phyloP scores from a whole-genome alignment of 2,329 filamentous ascomycete genomes.

The Cercospora berteroae region DNA sequence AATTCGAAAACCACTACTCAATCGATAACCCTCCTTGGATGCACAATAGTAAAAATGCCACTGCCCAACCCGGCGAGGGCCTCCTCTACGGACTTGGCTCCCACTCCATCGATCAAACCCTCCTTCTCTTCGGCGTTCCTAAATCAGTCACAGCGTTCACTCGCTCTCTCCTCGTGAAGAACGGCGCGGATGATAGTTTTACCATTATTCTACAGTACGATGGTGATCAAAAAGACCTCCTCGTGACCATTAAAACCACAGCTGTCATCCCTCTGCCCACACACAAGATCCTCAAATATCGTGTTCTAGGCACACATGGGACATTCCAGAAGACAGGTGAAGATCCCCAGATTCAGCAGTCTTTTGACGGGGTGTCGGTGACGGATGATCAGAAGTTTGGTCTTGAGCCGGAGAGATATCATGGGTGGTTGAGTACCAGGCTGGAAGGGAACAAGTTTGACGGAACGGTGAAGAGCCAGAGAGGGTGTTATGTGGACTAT shows the following conservation, averaged over 20 bases:
- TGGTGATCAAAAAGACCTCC: constrained; percentile 35
- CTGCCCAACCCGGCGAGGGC: constrained; percentile 42
- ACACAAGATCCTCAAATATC: constrained; percentile 36
- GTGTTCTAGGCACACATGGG: constrained; percentile 38
- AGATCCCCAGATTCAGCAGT: constrained; percentile 40
- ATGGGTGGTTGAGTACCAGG: constrained; percentile 43
- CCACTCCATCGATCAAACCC: constrained; percentile 42
- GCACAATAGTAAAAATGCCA: constrained; percentile 24
- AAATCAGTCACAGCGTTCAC: constrained; percentile 36
- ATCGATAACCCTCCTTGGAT: constrained; percentile 46
- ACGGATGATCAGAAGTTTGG: constrained; percentile 36
- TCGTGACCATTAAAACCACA: constrained; percentile 40
- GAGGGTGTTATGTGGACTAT: constrained; percentile 42
- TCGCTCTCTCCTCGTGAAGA: constrained; percentile 32
- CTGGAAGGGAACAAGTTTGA: constrained; percentile 30
- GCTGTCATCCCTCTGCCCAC: constrained; percentile 32
- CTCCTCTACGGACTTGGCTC: constrained; percentile 47
- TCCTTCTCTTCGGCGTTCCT: constrained; percentile 40
- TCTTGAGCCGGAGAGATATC: constrained; percentile 39
- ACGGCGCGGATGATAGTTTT: constrained; percentile 39
- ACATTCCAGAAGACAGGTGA: constrained; percentile 42
- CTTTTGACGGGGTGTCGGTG: constrained; percentile 33
- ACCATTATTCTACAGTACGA: constrained; percentile 39
- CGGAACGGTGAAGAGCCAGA: constrained; percentile 37
- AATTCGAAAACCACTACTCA: constrained; percentile 41